Percentiles rank a stretch among this genome's conserved stretches.
Evolutionary conservation across 2,329 filamentous ascomycete species (phyloP).

Genomic region (Verticillium nubilum): DNA sequence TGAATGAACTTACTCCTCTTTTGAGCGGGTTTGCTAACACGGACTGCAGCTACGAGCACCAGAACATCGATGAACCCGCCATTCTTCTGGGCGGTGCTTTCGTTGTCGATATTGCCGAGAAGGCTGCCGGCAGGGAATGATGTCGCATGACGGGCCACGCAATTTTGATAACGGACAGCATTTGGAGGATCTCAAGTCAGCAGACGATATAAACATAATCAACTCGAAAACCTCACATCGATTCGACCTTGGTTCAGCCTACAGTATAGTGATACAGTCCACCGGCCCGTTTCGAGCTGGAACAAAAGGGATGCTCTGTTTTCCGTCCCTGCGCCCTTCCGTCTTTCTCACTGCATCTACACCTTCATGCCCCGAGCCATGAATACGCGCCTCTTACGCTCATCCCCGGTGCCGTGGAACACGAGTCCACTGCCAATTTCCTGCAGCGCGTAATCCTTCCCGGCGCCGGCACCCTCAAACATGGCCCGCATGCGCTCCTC

Average conservation of each 20-base stretch:
- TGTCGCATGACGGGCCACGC: not conserved
- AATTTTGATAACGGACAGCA: not conserved
- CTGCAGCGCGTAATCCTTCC: conserved; percentile 50
- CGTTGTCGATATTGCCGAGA: conserved; percentile 33
- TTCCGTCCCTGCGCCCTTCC: not conserved
- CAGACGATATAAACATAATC: not conserved
- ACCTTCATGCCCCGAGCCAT: conserved; percentile 17
- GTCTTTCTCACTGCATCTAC: not conserved
- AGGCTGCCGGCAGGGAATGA: not conserved
- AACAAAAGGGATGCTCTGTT: not conserved
- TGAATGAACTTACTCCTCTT: not conserved
- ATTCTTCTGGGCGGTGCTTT: conserved; percentile 74
- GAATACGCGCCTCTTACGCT: conserved; percentile 34
- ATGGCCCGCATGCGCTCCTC: conserved; percentile 52
- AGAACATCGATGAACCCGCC: conserved; percentile 71
- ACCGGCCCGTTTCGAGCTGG: not conserved
- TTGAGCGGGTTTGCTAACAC: not conserved
- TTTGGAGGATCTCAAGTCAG: too few species aligned
- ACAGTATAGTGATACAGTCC: too few species aligned
- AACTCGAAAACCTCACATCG: too few species aligned
- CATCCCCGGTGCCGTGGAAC: conserved; percentile 29
- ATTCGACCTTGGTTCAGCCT: too few species aligned
- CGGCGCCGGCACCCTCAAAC: conserved; percentile 59
- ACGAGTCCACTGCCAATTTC: conserved; percentile 45
- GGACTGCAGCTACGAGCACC: conserved; percentile 69